Evolutionary conservation across 2,329 filamentous ascomycete genomes (phyloP), one percentile per base, ranked within the genome.

Genomic region (Colletotrichum sp.): DNA sequence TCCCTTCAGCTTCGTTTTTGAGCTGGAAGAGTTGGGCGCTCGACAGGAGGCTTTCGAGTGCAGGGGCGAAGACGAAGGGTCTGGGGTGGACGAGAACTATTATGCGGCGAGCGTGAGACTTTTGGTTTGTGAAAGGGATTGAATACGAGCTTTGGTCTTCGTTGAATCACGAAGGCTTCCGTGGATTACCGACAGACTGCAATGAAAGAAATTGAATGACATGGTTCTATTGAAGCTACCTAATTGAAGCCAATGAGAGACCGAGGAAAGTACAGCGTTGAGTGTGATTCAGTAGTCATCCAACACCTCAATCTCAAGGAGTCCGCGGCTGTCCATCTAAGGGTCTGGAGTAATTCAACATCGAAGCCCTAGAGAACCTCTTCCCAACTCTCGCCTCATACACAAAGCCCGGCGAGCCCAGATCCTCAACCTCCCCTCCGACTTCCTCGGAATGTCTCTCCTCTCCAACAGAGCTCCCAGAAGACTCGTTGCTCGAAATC

Each of bases 1-100:
- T 10, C 8, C 1, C 2, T 44, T 44, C 6, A 2, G 9, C 18
- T n/a, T 49, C 18, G 8, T 12, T 3, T 1, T 0, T n/a, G 4
- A 12, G 44, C 3, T 49, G 18, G 44, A 13, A 12, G 5, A 7
- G 0, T 0, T 12, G 44, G 44, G 18, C n/a, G n/a, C 9, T 13
- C 18, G 6, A 49, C 44, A 13, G n/a, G 44, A 49, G 10, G 9
- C 44, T 49, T 6, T 49, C 0, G 39, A 49, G 39, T 0, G 1
- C 9, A 2, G 18, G 18, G 39, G 5, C 16, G 36, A 44, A 2
- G 8, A 10, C 9, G 18, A 44, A 2, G 9, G 18, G 12, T 34
- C 12, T 1, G 30, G 30, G 30, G 30, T 30, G 30, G 32, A 34
- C 5, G 32, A 34, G 0, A 2, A 6, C 0, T 7, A 44, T 44